phyloP scores from a whole-genome alignment of 441 rosid genomes.

The Brassica hybrid region DNA sequence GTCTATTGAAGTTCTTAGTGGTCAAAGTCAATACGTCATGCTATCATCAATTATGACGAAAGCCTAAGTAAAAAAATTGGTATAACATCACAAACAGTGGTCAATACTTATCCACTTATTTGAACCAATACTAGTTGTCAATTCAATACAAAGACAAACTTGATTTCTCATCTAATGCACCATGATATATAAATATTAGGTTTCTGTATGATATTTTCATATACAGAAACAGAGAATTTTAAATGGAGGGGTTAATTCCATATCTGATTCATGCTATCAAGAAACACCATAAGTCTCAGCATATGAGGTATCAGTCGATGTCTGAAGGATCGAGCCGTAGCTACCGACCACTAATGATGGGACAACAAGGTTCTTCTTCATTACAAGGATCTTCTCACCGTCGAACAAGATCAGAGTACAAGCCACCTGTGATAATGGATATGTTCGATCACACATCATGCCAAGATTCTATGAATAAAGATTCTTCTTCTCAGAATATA shows the following conservation, averaged over 20 bases:
- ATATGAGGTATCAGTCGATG: slow-evolving; percentile 40
- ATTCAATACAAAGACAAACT: slow-evolving; percentile 19
- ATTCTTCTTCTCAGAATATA: slow-evolving; percentile 20
- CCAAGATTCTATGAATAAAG: slow-evolving; percentile 27
- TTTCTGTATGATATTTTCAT: neutral
- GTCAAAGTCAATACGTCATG: slow-evolving; percentile 38
- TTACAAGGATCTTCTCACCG: slow-evolving; percentile 44
- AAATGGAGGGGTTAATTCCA: slow-evolving; percentile 80
- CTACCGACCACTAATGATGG: slow-evolving; percentile 46
- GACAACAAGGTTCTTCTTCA: slow-evolving; percentile 39
- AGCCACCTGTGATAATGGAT: slow-evolving; percentile 42
- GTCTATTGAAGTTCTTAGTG: no score
- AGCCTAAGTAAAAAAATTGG: slow-evolving; percentile 28
- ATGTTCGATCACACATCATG: slow-evolving; percentile 35
- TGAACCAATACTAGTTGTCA: slow-evolving; percentile 27
- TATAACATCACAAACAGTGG: slow-evolving; percentile 18
- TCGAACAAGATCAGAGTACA: slow-evolving; percentile 54
- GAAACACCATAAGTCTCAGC: slow-evolving; percentile 51
- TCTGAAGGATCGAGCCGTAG: slow-evolving; percentile 59
- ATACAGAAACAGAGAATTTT: neutral
- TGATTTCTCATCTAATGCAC: slow-evolving; percentile 20
- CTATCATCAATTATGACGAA: slow-evolving; percentile 32
- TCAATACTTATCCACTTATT: slow-evolving; percentile 34
- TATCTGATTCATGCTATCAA: slow-evolving; percentile 56
- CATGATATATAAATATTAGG: slow-evolving; percentile 25